These are phyloP conservation scores for Candolleomyces eurysporus DNA, from an alignment of 768 basidiomycete genomes.

Conservation along the genomic window DNA sequence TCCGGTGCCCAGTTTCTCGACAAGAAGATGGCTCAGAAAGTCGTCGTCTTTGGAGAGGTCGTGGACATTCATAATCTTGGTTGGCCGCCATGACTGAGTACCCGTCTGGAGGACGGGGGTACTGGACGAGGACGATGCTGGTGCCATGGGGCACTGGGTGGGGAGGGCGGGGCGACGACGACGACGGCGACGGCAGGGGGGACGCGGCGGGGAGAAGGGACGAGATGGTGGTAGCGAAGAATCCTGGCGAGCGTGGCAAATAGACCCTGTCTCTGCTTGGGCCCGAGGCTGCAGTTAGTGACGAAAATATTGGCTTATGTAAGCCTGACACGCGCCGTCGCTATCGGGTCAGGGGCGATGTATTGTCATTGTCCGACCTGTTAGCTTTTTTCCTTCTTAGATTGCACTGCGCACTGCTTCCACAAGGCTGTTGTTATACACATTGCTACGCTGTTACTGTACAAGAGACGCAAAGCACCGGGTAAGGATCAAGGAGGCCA, in stretches of 20 bases:
- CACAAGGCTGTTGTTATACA: too few species aligned
- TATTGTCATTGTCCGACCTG: too few species aligned
- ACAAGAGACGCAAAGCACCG: neutral
- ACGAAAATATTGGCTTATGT: conserved; percentile 22
- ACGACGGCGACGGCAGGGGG: conserved; percentile 18
- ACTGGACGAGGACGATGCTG: conserved; percentile 21
- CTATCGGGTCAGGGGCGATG: conserved; percentile 7
- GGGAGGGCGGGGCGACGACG: conserved; percentile 9
- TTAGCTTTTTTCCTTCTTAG: too few species aligned
- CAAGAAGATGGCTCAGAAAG: conserved; percentile 84
- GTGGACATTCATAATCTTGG: conserved; percentile 88
- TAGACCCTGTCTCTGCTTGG: conserved; percentile 13
- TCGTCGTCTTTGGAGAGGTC: conserved; percentile 91
- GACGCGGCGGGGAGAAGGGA: conserved; percentile 14
- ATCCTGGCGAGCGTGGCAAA: conserved; percentile 13
- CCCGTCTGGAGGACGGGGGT: conserved; percentile 20
- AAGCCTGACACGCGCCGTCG: conserved; percentile 12
- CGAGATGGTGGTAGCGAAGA: conserved; percentile 18
- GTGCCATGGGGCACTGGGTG: conserved; percentile 26
- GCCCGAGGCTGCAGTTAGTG: conserved; percentile 22
- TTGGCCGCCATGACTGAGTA: conserved; percentile 66
- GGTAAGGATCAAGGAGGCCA: too few species aligned
- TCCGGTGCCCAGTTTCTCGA: conserved; percentile 85
- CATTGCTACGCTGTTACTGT: neutral
- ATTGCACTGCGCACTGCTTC: too few species aligned